Conservation (phyloP, 2,329 filamentous ascomycete species). For the Beauveria bassiana region DNA sequence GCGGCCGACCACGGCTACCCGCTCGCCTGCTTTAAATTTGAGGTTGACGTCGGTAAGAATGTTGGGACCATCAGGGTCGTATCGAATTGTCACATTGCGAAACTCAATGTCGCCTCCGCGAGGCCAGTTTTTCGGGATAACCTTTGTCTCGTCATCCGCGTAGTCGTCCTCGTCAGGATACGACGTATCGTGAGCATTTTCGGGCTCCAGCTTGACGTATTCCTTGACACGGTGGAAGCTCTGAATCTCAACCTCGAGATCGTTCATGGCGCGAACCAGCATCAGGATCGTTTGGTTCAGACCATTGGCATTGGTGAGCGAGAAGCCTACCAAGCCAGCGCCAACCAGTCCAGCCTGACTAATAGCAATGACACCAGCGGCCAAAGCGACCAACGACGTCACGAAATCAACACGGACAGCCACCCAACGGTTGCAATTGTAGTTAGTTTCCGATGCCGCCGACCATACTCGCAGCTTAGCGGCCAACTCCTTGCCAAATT, state of each 20-base stretch:
- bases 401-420: constrained; percentile 46
- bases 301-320: constrained; percentile 47
- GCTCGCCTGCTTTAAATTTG: constrained; percentile 56
- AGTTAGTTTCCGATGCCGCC: constrained; percentile 40
- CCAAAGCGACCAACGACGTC: constrained; percentile 43
- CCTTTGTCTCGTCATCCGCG: constrained; percentile 28
- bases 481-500: constrained; percentile 42
- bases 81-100: constrained; percentile 42
- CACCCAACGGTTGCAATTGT: constrained; percentile 52
- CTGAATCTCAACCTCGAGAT: constrained; percentile 44
- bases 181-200: constrained; percentile 34
- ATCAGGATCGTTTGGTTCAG: constrained; percentile 43
- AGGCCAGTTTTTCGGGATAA: constrained; percentile 38
- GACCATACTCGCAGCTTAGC: constrained; percentile 40
- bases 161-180: constrained; percentile 33
- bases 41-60: constrained; percentile 44
- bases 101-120: constrained; percentile 41
- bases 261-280: constrained; percentile 46
- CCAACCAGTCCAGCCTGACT: constrained; percentile 37
- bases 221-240: constrained; percentile 44
- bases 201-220: constrained; percentile 38
- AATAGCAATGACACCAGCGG: constrained; percentile 45
- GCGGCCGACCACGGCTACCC: constrained; percentile 71
- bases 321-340: constrained; percentile 49
- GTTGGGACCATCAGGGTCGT: constrained; percentile 36